These are phyloP conservation scores for Myxozyma vanderwaltii DNA, from an alignment of 805 yeast species.

Conservation along the genomic window DNA sequence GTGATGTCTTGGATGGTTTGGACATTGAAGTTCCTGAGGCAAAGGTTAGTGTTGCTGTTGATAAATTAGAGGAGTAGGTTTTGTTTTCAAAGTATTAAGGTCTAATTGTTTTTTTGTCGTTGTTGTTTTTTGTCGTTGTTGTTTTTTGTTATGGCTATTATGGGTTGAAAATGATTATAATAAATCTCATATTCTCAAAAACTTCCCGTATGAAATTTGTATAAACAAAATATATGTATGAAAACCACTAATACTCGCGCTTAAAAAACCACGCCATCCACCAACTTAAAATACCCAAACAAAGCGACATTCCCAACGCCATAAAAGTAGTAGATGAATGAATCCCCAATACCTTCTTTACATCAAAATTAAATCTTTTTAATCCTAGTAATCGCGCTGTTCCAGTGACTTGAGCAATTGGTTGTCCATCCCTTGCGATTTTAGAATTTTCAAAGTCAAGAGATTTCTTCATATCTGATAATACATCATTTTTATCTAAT, in stretches of 20 bases:
- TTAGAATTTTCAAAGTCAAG: background rate
- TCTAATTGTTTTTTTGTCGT: too few relatives aligned
- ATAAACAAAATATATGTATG: background rate
- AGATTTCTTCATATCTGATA: constrained; percentile 3
- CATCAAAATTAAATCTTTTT: constrained; percentile 8
- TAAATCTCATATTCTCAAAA: too few relatives aligned
- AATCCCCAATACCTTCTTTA: background rate
- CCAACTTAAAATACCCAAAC: constrained; percentile 26
- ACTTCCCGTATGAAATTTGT: too few relatives aligned
- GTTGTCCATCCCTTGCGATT: background rate
- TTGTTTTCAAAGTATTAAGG: too few relatives aligned
- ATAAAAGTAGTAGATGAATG: constrained; percentile 5
- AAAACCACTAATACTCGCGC: constrained; percentile 4
- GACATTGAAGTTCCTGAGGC: constrained; percentile 48
- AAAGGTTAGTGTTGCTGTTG: background rate
- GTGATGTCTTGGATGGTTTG: constrained; percentile 53
- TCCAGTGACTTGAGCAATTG: constrained; percentile 9
- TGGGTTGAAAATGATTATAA: too few relatives aligned
- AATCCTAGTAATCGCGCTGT: constrained; percentile 2
- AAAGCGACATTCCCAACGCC: constrained; percentile 27
- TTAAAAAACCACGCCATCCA: constrained; percentile 30
- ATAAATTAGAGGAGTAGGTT: background rate
- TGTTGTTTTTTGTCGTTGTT: background rate
- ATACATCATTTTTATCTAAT: constrained; percentile 3
- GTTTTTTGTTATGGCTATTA: background rate